Evolutionary conservation across 169 alveolate species (phyloP).

Genomic region (Cryptosporidium canis): DNA sequence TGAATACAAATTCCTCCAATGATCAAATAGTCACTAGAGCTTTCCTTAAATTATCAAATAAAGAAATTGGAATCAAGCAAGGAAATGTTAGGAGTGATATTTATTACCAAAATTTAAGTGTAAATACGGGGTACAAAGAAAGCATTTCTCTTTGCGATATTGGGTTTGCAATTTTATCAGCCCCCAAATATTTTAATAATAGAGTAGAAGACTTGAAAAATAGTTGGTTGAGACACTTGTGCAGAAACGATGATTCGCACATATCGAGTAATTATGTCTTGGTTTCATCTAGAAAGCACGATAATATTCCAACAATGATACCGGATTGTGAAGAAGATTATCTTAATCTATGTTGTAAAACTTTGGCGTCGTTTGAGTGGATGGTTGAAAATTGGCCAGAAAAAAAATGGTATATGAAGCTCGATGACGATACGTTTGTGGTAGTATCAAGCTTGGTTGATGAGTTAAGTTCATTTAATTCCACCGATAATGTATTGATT

Average conservation of each 20-base stretch:
- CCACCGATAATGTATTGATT: conserved; percentile 5
- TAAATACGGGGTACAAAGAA: background rate
- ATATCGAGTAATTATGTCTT: conserved; percentile 26
- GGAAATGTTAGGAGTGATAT: background rate
- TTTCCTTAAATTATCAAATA: background rate
- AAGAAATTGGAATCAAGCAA: background rate
- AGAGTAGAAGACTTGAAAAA: conserved; percentile 53
- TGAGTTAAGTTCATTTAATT: conserved; percentile 23
- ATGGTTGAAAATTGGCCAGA: conserved; percentile 66
- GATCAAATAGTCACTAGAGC: background rate
- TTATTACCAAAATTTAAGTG: background rate
- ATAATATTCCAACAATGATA: conserved; percentile 43
- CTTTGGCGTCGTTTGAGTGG: conserved; percentile 63
- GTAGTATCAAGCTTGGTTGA: conserved; percentile 28
- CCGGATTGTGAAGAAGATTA: conserved; percentile 63
- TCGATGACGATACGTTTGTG: conserved; percentile 68
- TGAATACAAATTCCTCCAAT: background rate
- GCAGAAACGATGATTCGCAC: background rate
- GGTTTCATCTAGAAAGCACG: conserved; percentile 13
- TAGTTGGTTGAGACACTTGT: conserved; percentile 62
- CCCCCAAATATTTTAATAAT: conserved; percentile 49
- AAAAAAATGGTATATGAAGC: conserved; percentile 70
- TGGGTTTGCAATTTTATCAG: conserved; percentile 69
- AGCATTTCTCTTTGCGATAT: conserved; percentile 38
- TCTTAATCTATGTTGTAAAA: conserved; percentile 61